phyloP scores from a whole-genome alignment of 306 rosid species.

The apple (Malus domestica) region ASM211411v1 NC_041799.1:10840501-10841000 shows the following conservation, averaged over 20 bases:
- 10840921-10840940: background rate
- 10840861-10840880: background rate
- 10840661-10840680: constrained; percentile 47
- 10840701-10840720: constrained; percentile 77
- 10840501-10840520: constrained; percentile 4
- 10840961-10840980: constrained; percentile 79
- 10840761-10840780: background rate
- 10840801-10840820: background rate
- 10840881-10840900: background rate
- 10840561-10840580: constrained; percentile 91
- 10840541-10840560: constrained; percentile 71
- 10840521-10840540: constrained; percentile 6
- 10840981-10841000: constrained; percentile 96
- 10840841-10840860: background rate
- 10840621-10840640: constrained; percentile 14
- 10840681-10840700: constrained; percentile 77
- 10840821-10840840: background rate
- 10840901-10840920: background rate
- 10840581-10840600: constrained; percentile 82
- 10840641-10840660: constrained; percentile 12
- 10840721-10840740: constrained; percentile 57
- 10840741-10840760: constrained; percentile 52
- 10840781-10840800: background rate
- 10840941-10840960: constrained; percentile 38
- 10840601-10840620: constrained; percentile 32